Base-by-base conservation (phyloP, 352 stramenopile species). In the Thraustochytrium striatum region DNA sequence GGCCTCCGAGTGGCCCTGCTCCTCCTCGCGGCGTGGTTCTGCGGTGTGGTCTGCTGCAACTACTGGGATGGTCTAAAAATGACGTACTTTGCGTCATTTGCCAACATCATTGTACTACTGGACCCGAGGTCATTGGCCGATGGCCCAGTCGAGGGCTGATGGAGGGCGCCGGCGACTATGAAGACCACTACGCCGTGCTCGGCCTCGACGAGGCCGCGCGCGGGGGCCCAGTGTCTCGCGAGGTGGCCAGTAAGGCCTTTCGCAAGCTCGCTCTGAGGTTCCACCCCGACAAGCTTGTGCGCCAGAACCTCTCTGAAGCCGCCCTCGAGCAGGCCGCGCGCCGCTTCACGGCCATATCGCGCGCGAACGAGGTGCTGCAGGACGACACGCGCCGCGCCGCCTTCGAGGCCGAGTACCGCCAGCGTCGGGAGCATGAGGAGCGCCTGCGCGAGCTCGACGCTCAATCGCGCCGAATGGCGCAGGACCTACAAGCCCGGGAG, bases 321-420 rank as follows among this genome's bases (percentile, higher is more conserved):
- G 50, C 65, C 19, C 52, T 30, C 28, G 32, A 3, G 32, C 41
- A 30, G 7, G 65, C 50, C 19, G 52, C 32, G 47, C 41, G n/a
- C 11, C 39, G 47, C 25, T 75, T 75, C 30, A 43, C 33, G 35
- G 44, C 65, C 0, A 38, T 75, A 30, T 75, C 65, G 30, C 50
- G 58, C 9, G 65, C 65, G 1, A 75, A 75, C 35, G 65, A 75
- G 65, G 52, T 75, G 8, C 65, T 75, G 25, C 65, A 75, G 39
- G 52, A 70, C 30, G 65, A 75, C 7, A 43, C 43, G 32, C 65
- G 43, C 41, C 65, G 65, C 32, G 65, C 28, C 8, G 65, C 65
- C 9, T 75, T 55, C 39, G 65, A 75, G n/a, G 65, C 47, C 9
- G 3, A 75, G 47, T 75, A 62, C 65, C 8, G 16, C 16, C 16